Conservation (phyloP, 1,284 basidiomycete species). For the Porphyrellus sp. region DNA sequence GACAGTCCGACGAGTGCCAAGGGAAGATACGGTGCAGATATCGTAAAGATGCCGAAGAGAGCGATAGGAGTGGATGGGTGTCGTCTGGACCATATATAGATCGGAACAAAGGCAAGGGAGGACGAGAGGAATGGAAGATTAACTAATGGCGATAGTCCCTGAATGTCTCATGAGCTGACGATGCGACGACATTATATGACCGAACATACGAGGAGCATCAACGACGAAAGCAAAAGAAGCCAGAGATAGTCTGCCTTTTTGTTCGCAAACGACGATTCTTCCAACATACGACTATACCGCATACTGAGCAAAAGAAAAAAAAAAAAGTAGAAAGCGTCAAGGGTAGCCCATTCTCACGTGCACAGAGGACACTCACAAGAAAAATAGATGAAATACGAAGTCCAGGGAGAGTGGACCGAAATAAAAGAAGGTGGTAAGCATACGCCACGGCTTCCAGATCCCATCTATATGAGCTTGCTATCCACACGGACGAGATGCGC, state of each 20-base stretch:
- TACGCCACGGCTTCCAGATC: slow-evolving; percentile 73
- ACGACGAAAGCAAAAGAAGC: slow-evolving; percentile 78
- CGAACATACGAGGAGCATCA: slow-evolving; percentile 73
- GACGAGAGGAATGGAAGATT: slow-evolving; percentile 90
- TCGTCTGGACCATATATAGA: slow-evolving; percentile 94
- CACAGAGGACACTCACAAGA: slow-evolving; percentile 68
- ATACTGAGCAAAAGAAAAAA: slow-evolving; percentile 53
- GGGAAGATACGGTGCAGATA: slow-evolving; percentile 94
- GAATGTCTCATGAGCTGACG: slow-evolving; percentile 7
- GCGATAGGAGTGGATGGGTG: slow-evolving; percentile 95
- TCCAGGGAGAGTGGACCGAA: slow-evolving; percentile 94
- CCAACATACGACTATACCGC: slow-evolving; percentile 93
- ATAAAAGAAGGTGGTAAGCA: slow-evolving; percentile 91
- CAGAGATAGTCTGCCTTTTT: slow-evolving; percentile 91
- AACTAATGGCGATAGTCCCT: slow-evolving; percentile 82
- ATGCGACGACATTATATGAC: background rate
- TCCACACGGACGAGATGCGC: background rate
- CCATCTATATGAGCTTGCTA: slow-evolving; percentile 8
- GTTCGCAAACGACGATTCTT: slow-evolving; percentile 93
- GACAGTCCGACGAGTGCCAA: slow-evolving; percentile 85
- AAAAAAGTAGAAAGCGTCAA: background rate
- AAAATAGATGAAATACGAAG: slow-evolving; percentile 95
- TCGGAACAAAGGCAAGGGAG: slow-evolving; percentile 87
- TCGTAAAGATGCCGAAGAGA: slow-evolving; percentile 90
- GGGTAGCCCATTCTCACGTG: background rate